These are phyloP conservation scores for Breynia disticha DNA, from an alignment of 441 rosid genomes.

Conservation along the genomic window DNA sequence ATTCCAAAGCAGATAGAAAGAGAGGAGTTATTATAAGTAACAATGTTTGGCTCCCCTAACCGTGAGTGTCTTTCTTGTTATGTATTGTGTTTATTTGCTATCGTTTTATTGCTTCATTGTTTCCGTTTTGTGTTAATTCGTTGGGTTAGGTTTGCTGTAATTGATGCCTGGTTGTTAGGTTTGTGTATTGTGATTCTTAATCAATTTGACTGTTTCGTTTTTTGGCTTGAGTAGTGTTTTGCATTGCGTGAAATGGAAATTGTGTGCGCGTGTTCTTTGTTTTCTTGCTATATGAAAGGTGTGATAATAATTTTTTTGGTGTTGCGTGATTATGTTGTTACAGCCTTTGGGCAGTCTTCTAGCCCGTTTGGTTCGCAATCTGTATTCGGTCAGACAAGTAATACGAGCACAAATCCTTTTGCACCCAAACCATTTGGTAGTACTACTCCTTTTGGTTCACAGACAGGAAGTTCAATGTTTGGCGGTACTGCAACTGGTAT, in stretches of 20 bases:
- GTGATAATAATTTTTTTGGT: not conserved
- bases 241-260: not conserved
- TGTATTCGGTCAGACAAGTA: constrained; percentile 69
- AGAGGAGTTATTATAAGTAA: not conserved
- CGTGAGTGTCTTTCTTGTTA: not conserved
- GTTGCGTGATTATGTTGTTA: constrained; percentile 2
- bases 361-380: constrained; percentile 72
- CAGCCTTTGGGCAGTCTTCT: constrained; percentile 89
- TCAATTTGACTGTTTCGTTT: not conserved
- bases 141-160: not conserved
- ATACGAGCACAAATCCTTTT: constrained; percentile 56
- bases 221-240: not conserved
- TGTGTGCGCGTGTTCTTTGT: not conserved
- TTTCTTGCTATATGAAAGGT: not conserved
- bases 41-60: constrained; percentile 1
- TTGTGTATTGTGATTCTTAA: not conserved
- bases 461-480: constrained; percentile 63
- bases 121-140: not conserved
- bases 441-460: constrained; percentile 65
- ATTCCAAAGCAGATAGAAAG: not conserved
- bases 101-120: not conserved
- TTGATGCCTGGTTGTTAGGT: not conserved
- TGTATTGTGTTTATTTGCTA: not conserved
- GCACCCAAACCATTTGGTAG: constrained; percentile 70
- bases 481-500: constrained; percentile 90